phyloP scores from a whole-genome alignment of 306 rosid genomes.

The Gleditsia sinensis region DNA sequence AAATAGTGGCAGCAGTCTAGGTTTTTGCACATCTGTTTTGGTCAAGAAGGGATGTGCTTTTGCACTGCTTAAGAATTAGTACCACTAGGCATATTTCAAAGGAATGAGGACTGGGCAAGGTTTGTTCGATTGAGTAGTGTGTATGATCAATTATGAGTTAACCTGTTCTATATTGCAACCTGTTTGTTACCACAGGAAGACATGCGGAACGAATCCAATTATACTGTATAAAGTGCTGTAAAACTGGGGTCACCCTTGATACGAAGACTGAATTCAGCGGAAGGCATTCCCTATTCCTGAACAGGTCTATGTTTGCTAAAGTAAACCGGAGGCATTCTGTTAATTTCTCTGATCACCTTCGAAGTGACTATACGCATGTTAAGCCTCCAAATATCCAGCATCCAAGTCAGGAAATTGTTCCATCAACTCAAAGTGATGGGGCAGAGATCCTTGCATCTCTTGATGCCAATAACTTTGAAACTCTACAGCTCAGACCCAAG shows the following conservation, averaged over 20 bases:
- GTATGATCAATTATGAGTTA: neutral
- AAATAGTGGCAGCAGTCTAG: neutral
- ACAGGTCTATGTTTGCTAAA: constrained; percentile 41
- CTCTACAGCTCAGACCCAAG: constrained; percentile 32
- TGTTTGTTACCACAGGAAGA: constrained; percentile 35
- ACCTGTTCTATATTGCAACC: neutral
- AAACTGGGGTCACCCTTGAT: constrained; percentile 34
- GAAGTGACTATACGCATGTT: constrained; percentile 43
- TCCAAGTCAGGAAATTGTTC: constrained; percentile 39
- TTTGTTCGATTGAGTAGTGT: neutral
- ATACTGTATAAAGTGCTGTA: constrained; percentile 22
- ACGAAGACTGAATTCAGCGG: constrained; percentile 28
- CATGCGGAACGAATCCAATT: constrained; percentile 37
- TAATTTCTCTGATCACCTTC: constrained; percentile 49
- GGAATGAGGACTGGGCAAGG: neutral
- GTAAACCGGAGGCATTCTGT: constrained; percentile 34
- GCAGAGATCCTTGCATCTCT: constrained; percentile 31
- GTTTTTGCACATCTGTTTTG: neutral
- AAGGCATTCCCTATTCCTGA: constrained; percentile 34
- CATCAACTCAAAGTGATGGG: constrained; percentile 29
- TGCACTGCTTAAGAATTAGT: neutral
- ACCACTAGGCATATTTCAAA: neutral
- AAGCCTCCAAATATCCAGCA: constrained; percentile 48
- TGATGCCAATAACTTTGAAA: neutral
- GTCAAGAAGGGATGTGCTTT: neutral